phyloP scores from a whole-genome alignment of 2,329 filamentous ascomycete species.

The Pseudogymnoascus sp. region DNA sequence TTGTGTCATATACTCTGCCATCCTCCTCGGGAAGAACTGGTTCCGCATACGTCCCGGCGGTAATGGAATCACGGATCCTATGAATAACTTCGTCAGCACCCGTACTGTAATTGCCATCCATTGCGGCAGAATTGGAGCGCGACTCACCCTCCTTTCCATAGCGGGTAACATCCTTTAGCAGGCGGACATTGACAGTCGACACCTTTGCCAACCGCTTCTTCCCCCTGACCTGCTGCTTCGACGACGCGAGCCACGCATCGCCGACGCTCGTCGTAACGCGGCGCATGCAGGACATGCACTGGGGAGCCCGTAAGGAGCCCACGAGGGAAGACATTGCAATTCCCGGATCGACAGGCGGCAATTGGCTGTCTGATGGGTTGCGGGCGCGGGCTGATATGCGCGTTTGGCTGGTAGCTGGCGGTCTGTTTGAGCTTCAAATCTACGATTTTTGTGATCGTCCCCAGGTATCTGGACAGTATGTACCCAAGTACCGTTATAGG shows the following conservation, averaged over 20 bases:
- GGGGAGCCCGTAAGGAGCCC: conserved; percentile 6
- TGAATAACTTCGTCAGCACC: conserved; percentile 1
- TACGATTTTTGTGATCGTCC: not conserved
- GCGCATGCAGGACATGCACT: conserved; percentile 14
- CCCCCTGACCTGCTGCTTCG: conserved; percentile 32
- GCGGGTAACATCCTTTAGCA: conserved; percentile 43
- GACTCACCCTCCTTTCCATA: conserved; percentile 39
- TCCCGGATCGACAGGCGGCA: not conserved
- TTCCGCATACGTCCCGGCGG: conserved; percentile 47
- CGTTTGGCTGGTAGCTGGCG: not conserved
- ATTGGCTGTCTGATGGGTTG: conserved; percentile 1
- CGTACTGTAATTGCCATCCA: conserved; percentile 18
- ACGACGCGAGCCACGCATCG: conserved; percentile 15
- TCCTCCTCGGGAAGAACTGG: conserved; percentile 40
- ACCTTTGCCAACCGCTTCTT: conserved; percentile 37
- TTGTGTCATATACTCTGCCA: conserved; percentile 44
- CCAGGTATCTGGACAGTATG: not conserved
- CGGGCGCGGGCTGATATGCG: not conserved
- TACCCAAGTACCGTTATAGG: not conserved
- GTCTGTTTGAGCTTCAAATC: not conserved
- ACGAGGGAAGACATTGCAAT: conserved; percentile 10
- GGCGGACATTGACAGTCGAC: conserved; percentile 39
- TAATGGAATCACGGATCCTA: conserved; percentile 45
- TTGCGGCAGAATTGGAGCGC: not conserved
- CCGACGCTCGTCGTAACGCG: conserved; percentile 19